phyloP scores from a whole-genome alignment of 176 grass and related monocot genomes.

The Bromus sterilis region DNA sequence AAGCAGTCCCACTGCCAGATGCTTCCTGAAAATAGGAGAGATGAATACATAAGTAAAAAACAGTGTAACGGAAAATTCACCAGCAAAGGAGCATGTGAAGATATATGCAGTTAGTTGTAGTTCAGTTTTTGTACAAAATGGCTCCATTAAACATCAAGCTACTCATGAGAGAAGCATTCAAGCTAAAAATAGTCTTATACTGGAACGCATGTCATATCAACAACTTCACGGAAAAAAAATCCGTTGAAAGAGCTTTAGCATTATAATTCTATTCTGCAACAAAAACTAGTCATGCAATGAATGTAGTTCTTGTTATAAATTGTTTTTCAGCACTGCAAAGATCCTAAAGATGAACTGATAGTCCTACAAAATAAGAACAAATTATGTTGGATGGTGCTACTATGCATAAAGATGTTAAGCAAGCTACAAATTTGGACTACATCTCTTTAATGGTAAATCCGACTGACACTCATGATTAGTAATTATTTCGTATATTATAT shows the following conservation, averaged over 20 bases:
- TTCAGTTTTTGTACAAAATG: constrained; percentile 11
- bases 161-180: not conserved
- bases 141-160: not conserved
- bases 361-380: not conserved
- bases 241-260: not conserved
- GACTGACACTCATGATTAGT: not conserved
- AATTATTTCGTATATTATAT: not conserved
- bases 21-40: constrained; percentile 57
- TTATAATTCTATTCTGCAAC: not conserved
- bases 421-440: not conserved
- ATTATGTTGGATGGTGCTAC: not conserved
- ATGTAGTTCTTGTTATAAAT: not conserved
- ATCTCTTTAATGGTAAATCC: not conserved
- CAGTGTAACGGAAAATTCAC: not conserved
- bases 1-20: constrained; percentile 37
- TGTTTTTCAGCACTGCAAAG: not conserved
- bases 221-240: too few species aligned
- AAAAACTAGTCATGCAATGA: not conserved
- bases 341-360: not conserved
- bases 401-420: not conserved
- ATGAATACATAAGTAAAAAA: constrained; percentile 8
- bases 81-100: not conserved
- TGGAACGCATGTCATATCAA: not conserved
- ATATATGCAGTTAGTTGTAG: not conserved
- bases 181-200: not conserved